Conservation (phyloP, 139 green algal species). For the Closterium sp. region DNA sequence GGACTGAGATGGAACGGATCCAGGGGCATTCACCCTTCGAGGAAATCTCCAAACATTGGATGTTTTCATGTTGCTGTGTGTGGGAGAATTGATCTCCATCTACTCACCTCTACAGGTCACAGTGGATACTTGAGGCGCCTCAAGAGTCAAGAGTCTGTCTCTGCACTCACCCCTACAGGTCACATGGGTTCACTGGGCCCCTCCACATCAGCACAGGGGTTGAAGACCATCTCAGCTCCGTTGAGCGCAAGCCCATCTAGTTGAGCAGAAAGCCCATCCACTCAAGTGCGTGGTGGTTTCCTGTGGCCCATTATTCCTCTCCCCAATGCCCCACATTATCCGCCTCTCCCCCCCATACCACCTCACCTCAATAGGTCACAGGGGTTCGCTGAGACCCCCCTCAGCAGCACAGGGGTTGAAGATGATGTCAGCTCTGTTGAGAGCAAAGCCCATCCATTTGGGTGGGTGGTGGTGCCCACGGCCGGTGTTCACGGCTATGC, state of each 20-base stretch:
- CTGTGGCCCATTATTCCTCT: no score
- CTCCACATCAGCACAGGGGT: constrained; percentile 90
- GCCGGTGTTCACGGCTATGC: constrained; percentile 96
- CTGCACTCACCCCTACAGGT: neutral
- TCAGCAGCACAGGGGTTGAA: constrained; percentile 97
- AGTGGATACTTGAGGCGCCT: no score
- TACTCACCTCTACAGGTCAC: neutral
- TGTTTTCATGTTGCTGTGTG: no score
- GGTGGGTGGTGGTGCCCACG: constrained; percentile 95
- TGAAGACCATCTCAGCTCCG: constrained; percentile 97
- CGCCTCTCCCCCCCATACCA: neutral
- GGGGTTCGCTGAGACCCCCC: constrained; percentile 71
- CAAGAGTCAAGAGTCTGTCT: no score
- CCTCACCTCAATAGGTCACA: constrained; percentile 68
- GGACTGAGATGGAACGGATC: no score
- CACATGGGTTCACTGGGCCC: constrained; percentile 64
- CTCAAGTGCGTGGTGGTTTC: neutral
- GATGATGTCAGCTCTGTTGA: constrained; percentile 96
- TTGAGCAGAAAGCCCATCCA: constrained; percentile 77
- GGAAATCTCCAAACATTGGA: no score
- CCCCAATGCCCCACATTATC: no score
- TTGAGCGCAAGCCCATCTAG: constrained; percentile 93
- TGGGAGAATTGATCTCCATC: no score
- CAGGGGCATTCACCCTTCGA: no score
- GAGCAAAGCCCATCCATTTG: constrained; percentile 92